phyloP scores from a whole-genome alignment of 768 basidiomycete species.

The Hortiboletus flavorubellus region DNA sequence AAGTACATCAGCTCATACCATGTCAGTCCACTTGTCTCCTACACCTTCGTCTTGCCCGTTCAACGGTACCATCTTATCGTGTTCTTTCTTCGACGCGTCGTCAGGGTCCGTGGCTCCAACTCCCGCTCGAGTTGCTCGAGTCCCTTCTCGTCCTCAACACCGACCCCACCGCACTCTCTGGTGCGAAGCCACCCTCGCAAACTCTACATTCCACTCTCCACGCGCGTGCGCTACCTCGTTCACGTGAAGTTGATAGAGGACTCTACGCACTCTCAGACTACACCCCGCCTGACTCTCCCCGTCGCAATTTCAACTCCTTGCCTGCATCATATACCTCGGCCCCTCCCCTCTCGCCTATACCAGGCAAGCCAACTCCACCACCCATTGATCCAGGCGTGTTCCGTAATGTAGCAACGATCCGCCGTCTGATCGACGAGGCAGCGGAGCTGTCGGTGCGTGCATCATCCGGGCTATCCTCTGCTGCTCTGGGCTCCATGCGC shows the following conservation, averaged over 20 bases:
- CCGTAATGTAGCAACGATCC: constrained; percentile 67
- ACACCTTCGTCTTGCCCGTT: neutral
- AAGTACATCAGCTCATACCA: constrained; percentile 90
- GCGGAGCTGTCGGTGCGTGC: constrained; percentile 86
- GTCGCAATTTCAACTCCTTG: constrained; percentile 33
- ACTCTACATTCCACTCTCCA: constrained; percentile 22
- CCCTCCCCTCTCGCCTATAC: constrained; percentile 51
- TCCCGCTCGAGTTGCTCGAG: constrained; percentile 82
- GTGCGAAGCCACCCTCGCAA: constrained; percentile 42
- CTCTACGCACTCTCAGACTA: constrained; percentile 34
- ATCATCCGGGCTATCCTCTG: constrained; percentile 75
- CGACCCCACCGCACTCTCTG: constrained; percentile 62
- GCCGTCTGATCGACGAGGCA: constrained; percentile 84
- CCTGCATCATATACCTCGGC: constrained; percentile 34
- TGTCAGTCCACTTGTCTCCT: constrained; percentile 42
- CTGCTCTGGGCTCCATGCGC: constrained; percentile 67
- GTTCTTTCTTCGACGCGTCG: neutral
- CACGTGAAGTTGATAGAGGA: constrained; percentile 41
- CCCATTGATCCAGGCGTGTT: constrained; percentile 91
- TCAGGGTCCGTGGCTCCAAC: constrained; percentile 90
- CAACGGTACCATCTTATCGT: neutral
- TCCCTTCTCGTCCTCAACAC: constrained; percentile 75
- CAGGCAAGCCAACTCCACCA: constrained; percentile 72
- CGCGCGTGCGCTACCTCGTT: constrained; percentile 23
- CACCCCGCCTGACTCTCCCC: constrained; percentile 47